Base-by-base conservation (phyloP, 805 yeast genomes). In the Sugiyamaella valdiviana region DNA sequence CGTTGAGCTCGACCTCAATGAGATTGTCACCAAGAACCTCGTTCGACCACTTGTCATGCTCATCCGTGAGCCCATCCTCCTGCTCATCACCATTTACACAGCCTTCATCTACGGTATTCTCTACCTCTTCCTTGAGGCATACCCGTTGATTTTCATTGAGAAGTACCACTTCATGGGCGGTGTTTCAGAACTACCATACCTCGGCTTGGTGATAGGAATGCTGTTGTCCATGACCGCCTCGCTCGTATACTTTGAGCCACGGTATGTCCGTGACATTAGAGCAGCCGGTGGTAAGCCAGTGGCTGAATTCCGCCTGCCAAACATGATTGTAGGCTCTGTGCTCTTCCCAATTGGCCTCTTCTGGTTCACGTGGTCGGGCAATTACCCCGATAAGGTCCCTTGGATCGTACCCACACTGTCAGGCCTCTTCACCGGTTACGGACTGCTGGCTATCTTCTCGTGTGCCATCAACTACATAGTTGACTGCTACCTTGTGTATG, bases 311-410 rank as follows among this genome's bases (percentile, higher is more conserved):
- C 79, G 96, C 66, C 71, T 89, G 50, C 79, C 82, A 17, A 81
- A 90, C 36, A 79, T 88, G 84, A 76, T 87, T 67, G 64, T 75
- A 40, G 90, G 95, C 26, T 80, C 83, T 22, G 54, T 85, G 47
- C 62, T 75, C 10, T 88, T 89, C 71, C 83, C 95, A 26, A 72
- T 79, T 45, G 96, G 96, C 46, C 70, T 89, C 56, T 74, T 89
- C 62, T 85, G 95, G 95, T 73, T 89, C 65, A 78, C 85, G 50
- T 89, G 96, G 96, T 72, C 89, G 14, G 96, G 96, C 63, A 76
- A 79, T 56, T 89, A 82, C 65, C 82, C 78, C 44, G 65, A 80
- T 37, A 67, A 66, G 40, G 78, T 86, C 39, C 95, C 83, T 62
- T 89, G 93, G 91, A 81, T 80, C 59, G 85, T 78, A 19, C 93